Evolutionary conservation across 371 early-diverging fungal species (phyloP), one percentile per base, ranked within the genome.

Genomic region (Batrachochytrium dendrobatidis): DNA sequence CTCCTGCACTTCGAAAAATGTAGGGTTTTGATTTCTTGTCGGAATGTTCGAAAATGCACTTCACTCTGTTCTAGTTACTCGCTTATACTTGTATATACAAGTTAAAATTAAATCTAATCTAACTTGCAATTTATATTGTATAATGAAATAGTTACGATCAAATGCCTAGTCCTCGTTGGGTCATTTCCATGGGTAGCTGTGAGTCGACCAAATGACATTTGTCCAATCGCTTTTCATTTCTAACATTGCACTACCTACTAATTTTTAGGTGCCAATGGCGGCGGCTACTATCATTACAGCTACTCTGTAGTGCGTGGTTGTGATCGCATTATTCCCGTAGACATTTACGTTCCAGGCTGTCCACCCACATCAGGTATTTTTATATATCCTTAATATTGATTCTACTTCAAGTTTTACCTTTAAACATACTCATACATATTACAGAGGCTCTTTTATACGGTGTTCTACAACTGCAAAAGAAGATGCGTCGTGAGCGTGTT

Each of bases 151-250:
- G 67, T 20, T 69, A 64, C 48, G 72, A 62, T 45, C 65, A 91
- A 83, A 90, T 91, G 91, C 95, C 97, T 51, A 93, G 94, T 72
- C 97, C 97, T 30, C 89, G 95, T 59, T 96, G 97, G 97, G 97
- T 97, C 24, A 92, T 97, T 53, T 93, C 94, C 28, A 97, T 97
- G 98, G 98, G 98, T 34, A 87, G 88, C 56, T 97, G 98, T 64
- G 53, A 61, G 65, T 56, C 2, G 45, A n/a, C 3, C 22, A 4
- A 15, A 2, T 33, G 6, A 15, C 6, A 22, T 32, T 18, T 15
- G 30, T n/a, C 34, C 34, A 34, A 31, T 31, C 4, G 48, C 34
- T 32, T 20, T 8, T 20, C 22, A 31, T 5, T 46, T 31, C 2
- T 46, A 17, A 26, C 43, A 18, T 18, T 2, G 5, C 20, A 35